Percentiles rank a stretch among this genome's conserved stretches.
phyloP scores from a whole-genome alignment of 1,284 basidiomycete species.

The Acaromyces ingoldii region DNA sequence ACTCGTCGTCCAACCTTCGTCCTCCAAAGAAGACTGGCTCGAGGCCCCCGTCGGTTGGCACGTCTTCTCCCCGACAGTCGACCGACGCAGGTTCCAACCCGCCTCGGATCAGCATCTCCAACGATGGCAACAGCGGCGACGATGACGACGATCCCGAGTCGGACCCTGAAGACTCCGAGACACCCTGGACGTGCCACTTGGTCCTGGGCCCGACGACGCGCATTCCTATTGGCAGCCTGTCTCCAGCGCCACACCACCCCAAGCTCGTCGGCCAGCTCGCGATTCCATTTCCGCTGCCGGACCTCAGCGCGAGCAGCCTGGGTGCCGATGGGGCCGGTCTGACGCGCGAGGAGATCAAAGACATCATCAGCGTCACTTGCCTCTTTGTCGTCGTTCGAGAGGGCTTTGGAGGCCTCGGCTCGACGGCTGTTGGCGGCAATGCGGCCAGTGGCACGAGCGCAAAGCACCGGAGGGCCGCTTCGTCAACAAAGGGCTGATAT shows the following conservation, averaged over 20 bases:
- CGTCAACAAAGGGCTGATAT: too few relatives aligned
- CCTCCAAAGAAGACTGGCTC: not conserved
- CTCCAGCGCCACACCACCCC: constrained; percentile 92
- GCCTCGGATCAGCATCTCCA: too few relatives aligned
- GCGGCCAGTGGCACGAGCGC: too few relatives aligned
- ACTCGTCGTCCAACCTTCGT: not conserved
- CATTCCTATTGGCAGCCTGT: constrained; percentile 56
- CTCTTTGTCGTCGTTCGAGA: constrained; percentile 90
- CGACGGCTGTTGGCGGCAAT: too few relatives aligned
- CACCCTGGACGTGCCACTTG: constrained; percentile 76
- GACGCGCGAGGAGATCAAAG: constrained; percentile 88
- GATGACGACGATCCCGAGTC: constrained; percentile 46
- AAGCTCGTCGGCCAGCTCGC: constrained; percentile 87
- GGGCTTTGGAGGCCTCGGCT: constrained; percentile 83
- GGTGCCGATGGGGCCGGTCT: constrained; percentile 39
- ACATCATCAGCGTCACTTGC: constrained; percentile 78
- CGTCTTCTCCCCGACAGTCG: constrained; percentile 15
- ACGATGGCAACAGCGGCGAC: not conserved
- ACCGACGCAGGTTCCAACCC: constrained; percentile 22
- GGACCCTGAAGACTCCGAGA: constrained; percentile 91
- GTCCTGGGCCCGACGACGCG: constrained; percentile 49
- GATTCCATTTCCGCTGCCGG: constrained; percentile 70
- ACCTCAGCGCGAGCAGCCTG: constrained; percentile 34
- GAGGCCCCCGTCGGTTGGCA: constrained; percentile 11
- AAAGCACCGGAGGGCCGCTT: too few relatives aligned